These are phyloP conservation scores for Paulownia fortunei DNA, from an alignment of 257 asterid species.

Conservation along the genomic window DNA sequence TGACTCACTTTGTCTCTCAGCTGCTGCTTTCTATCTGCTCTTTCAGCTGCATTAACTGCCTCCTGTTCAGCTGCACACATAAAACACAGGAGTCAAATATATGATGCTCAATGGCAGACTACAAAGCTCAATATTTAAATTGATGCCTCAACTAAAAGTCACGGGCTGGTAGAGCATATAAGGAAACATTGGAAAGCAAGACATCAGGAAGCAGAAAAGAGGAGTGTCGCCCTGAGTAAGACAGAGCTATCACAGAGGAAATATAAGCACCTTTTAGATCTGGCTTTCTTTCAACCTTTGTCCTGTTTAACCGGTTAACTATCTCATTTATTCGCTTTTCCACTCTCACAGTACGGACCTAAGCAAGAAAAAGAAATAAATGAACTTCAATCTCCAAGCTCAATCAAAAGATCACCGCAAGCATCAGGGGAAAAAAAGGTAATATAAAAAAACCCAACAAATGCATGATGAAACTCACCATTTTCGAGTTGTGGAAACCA, in stretches of 20 bases:
- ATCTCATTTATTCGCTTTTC: slow-evolving; percentile 77
- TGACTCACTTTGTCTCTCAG: slow-evolving; percentile 75
- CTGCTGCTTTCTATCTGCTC: slow-evolving; percentile 74
- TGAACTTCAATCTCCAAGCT: neutral
- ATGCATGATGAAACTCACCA: slow-evolving; percentile 48
- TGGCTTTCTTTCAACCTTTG: slow-evolving; percentile 75
- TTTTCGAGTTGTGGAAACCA: slow-evolving; percentile 70
- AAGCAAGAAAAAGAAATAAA: slow-evolving; percentile 22
- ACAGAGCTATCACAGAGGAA: neutral
- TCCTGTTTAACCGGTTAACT: slow-evolving; percentile 71
- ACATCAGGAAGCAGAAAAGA: neutral
- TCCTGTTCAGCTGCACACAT: slow-evolving; percentile 74
- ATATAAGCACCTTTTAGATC: slow-evolving; percentile 59
- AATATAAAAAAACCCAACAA: slow-evolving; percentile 4
- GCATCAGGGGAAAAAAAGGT: neutral
- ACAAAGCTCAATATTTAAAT: neutral
- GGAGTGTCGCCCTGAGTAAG: neutral
- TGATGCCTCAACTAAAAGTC: neutral
- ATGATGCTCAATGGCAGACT: neutral
- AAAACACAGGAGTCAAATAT: slow-evolving; percentile 24
- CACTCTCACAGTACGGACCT: slow-evolving; percentile 74
- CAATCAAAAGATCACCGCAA: neutral
- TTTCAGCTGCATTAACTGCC: slow-evolving; percentile 78
- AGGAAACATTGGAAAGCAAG: neutral
- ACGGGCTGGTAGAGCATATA: neutral